phyloP scores from a whole-genome alignment of 164 flowering plant genomes.

The Stephania japonica region DNA sequence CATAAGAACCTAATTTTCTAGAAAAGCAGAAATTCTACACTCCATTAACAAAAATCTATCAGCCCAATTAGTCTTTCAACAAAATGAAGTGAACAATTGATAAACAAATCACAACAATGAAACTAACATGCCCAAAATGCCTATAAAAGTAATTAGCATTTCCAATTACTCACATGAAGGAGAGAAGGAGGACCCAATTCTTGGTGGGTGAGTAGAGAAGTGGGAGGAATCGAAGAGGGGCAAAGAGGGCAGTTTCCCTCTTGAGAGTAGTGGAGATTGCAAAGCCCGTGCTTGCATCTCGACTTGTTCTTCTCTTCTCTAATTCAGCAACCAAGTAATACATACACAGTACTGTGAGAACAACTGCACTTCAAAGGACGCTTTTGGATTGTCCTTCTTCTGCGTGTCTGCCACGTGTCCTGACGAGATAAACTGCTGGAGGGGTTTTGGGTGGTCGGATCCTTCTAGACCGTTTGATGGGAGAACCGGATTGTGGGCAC shows the following conservation, averaged over 20 bases:
- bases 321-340: neutral
- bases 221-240: constrained; percentile 30
- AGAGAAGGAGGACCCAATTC: constrained; percentile 17
- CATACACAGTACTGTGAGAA: neutral
- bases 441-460: too few species aligned
- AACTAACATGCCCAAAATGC: too few species aligned
- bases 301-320: neutral
- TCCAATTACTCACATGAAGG: constrained; percentile 25
- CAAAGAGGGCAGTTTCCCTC: constrained; percentile 32
- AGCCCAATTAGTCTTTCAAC: neutral
- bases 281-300: constrained; percentile 30
- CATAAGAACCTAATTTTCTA: neutral
- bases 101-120: too few species aligned
- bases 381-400: neutral
- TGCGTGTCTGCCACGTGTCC: constrained; percentile 5
- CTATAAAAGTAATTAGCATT: too few species aligned
- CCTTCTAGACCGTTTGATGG: too few species aligned
- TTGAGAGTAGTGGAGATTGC: constrained; percentile 22
- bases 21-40: neutral
- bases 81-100: neutral
- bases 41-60: neutral
- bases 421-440: neutral
- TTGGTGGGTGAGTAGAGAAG: constrained; percentile 13
- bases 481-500: too few species aligned
- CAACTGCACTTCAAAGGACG: neutral